Conservation (phyloP, 805 yeast species). For the Brettanomyces naardenensis region DNA sequence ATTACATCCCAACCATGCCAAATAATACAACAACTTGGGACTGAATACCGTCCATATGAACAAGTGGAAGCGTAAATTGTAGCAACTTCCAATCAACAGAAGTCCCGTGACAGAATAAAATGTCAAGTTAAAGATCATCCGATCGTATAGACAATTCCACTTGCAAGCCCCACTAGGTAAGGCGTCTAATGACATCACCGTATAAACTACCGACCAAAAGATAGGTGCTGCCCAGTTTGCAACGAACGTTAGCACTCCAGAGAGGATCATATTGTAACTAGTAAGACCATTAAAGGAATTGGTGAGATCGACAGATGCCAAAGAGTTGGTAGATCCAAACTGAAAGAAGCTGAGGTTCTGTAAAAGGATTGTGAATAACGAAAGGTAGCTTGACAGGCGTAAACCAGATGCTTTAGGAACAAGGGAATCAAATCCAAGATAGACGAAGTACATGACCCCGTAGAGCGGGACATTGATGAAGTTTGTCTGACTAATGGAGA, state of each 20-base stretch:
- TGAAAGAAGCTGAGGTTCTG: conserved; percentile 80
- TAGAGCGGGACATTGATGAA: conserved; percentile 47
- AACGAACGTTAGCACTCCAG: conserved; percentile 70
- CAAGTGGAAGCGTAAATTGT: conserved; percentile 68
- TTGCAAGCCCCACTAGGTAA: conserved; percentile 13
- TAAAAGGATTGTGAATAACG: conserved; percentile 38
- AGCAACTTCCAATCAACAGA: conserved; percentile 61
- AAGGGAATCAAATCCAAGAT: conserved; percentile 18
- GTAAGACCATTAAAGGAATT: conserved; percentile 88
- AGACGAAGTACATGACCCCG: conserved; percentile 23
- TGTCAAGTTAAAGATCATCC: conserved; percentile 31
- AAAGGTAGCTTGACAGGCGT: conserved; percentile 10
- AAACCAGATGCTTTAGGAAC: conserved; percentile 7
- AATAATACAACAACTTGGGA: conserved; percentile 78
- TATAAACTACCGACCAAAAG: conserved; percentile 59
- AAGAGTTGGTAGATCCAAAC: conserved; percentile 84
- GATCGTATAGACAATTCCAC: conserved; percentile 28
- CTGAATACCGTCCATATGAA: conserved; percentile 98
- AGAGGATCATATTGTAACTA: conserved; percentile 58
- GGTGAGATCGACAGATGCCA: conserved; percentile 83
- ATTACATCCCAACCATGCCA: conserved; percentile 61
- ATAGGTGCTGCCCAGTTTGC: conserved; percentile 85
- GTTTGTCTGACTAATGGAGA: conserved; percentile 49
- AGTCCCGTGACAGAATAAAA: conserved; percentile 57
- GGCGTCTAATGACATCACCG: conserved; percentile 11